Evolutionary conservation across 2,329 filamentous ascomycete genomes (phyloP), one percentile per base, ranked within the genome.

Genomic region (Cercospora zeae-maydis): DNA sequence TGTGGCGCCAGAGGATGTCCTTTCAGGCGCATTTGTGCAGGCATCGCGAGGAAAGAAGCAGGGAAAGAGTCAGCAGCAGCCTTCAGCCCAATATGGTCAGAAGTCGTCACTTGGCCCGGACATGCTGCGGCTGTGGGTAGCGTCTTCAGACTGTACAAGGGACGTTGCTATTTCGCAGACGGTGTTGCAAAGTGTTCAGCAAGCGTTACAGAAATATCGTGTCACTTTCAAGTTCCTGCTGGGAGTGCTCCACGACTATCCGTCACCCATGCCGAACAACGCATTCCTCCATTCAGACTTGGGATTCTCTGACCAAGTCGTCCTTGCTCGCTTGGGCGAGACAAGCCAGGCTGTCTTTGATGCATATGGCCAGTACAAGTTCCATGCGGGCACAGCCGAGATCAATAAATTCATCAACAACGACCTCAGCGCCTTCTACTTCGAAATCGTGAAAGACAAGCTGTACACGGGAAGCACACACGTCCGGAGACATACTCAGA

Each of bases 401-500:
- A 82, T 98, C 67, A 96, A 93, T 76, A 85, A 86, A 66, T 97
- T 93, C 88, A 83, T 96, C 63, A 86, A 87, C 60, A 86, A 83
- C 24, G 91, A 97, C 69, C 83, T 99, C 24, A 97, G 92, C 0
- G 89, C 93, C 0, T 96, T 97, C 76, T 99, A 98, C 75, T 86
- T 99, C 62, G 95, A 99, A 76, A 87, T 90, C 0, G 82, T 93
- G 70, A 99, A 99, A 77, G 95, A 99, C 72, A 84, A 91, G 2
- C 81, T 98, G 1, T 99, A 99, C 79, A 95, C 93, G 51, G 91
- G 90, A 31, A 85, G 88, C 64, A 84, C 85, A 13, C 82, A 84
- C 13, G 88, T 89, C 52, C 80, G 86, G 58, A 72, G 79, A 27
- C 79, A 80, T 21, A 83, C 84, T 1, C 86, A 88, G 68, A 81